These are phyloP conservation scores for Candida smagusa DNA, from an alignment of 1,139 yeast species.

Conservation along the genomic window DNA sequence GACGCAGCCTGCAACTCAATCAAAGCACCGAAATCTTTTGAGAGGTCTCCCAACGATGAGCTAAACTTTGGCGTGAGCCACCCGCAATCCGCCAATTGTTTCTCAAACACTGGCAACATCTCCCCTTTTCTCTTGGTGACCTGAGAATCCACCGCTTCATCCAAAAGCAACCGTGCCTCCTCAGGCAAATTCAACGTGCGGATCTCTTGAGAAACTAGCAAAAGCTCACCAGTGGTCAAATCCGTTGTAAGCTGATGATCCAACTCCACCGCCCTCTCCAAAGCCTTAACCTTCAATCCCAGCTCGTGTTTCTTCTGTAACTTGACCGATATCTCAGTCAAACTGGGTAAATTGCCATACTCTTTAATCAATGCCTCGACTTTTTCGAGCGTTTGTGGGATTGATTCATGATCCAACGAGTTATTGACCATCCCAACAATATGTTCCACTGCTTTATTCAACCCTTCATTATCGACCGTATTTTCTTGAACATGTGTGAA, in stretches of 20 bases:
- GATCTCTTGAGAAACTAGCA: constrained; percentile 3
- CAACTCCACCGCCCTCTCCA: constrained; percentile 7
- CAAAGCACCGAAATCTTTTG: constrained; percentile 15
- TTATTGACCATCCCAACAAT: constrained; percentile 5
- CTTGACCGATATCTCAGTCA: constrained; percentile 12
- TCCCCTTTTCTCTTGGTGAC: constrained; percentile 1
- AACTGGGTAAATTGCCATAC: constrained; percentile 13
- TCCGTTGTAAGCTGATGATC: constrained; percentile 5
- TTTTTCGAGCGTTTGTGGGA: constrained; percentile 6
- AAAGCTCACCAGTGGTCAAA: constrained; percentile 1
- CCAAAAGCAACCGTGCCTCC: constrained; percentile 2
- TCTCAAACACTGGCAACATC: constrained; percentile 5
- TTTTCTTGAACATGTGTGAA: constrained; percentile 1
- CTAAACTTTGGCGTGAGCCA: constrained; percentile 7
- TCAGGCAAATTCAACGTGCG: constrained; percentile 3
- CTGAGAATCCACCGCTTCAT: constrained; percentile 1
- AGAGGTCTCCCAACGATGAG: constrained; percentile 2
- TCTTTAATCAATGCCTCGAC: constrained; percentile 9
- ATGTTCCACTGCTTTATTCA: constrained; percentile 6
- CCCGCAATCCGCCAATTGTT: constrained; percentile 5
- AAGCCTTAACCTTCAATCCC: constrained; percentile 3
- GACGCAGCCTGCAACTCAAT: constrained; percentile 37
- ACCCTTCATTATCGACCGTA: constrained; percentile 3
- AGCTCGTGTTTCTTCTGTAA: constrained; percentile 2
- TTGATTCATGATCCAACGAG: constrained; percentile 4